Conservation (phyloP, 805 yeast species). For the Yamadazyma kitorensis region DNA sequence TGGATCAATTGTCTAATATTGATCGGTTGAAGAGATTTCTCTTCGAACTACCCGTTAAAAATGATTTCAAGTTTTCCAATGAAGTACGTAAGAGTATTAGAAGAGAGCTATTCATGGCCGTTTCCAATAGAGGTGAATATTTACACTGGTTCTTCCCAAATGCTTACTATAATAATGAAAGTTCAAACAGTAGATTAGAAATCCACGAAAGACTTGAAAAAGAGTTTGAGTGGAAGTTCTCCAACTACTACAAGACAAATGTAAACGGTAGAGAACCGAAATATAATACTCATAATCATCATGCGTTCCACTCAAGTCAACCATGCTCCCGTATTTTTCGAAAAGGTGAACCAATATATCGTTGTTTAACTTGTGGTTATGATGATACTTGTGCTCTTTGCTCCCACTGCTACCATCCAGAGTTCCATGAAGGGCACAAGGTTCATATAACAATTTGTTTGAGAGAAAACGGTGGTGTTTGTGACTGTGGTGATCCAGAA, state of each 20-base stretch:
- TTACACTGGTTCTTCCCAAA: conserved; percentile 36
- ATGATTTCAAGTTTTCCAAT: conserved; percentile 25
- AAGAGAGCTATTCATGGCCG: conserved; percentile 27
- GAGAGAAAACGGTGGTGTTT: conserved; percentile 73
- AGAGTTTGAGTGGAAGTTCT: conserved; percentile 31
- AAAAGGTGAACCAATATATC: conserved; percentile 78
- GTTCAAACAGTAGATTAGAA: background rate
- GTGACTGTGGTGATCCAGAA: conserved; percentile 88
- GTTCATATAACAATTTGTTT: conserved; percentile 62
- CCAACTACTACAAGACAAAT: conserved; percentile 24
- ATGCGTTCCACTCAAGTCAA: conserved; percentile 54
- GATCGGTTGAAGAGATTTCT: conserved; percentile 27
- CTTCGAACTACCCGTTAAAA: conserved; percentile 29
- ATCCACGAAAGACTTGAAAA: conserved; percentile 18
- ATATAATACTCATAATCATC: conserved; percentile 23
- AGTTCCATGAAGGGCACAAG: conserved; percentile 69
- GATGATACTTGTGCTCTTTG: conserved; percentile 88
- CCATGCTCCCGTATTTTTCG: conserved; percentile 73
- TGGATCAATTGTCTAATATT: conserved; percentile 3
- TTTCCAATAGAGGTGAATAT: conserved; percentile 31
- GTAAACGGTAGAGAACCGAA: conserved; percentile 16
- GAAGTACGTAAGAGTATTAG: conserved; percentile 26
- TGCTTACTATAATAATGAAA: conserved; percentile 12
- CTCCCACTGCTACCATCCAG: conserved; percentile 66
- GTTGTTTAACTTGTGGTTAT: conserved; percentile 71